Base-by-base conservation (phyloP, 306 rosid species). In the Citrullus colocynthis region DNA sequence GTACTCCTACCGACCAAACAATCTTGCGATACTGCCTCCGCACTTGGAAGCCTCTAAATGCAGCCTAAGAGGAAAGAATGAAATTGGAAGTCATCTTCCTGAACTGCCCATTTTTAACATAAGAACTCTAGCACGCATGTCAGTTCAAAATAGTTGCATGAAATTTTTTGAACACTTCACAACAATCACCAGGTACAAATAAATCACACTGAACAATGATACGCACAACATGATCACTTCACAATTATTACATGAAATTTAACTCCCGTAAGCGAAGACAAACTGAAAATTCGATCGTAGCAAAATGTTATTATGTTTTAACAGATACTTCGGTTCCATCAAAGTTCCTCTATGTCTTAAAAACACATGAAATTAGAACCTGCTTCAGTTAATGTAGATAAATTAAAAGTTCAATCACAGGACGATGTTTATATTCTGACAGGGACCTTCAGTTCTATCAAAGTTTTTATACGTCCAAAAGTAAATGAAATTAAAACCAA, bases 1-100 rank as follows among this genome's bases (percentile, higher is more conserved):
- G 87, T 81, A 96, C 89, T 61, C 98, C 85, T 6, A 96, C 99
- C 3, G 93, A 90, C 98, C 99, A 96, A 17, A 96, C 73, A 75
- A 96, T 88, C 88, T 91, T 91, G n/a, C 79, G 44, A 77, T 96
- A 96, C 54, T 92, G 91, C 90, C 76, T 91, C 81, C 97, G 89
- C 81, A 77, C 81, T 83, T 92, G 91, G 82, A 81, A 92, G 78
- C 89, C 92, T 78, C 98, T 82, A 78, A 92, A 96, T 81, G 88
- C 96, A 80, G 98, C 91, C 99, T 96, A 82, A 32, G 66, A 65
- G 48, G 56, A 65, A 39, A 66, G 89, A 87, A 82, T 73, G 41
- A 44, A 67, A 83, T 78, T 81, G 49, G 57, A 57, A 65, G 79
- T 87, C 81, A 85, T 77, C 16, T 66, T 79, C 74, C 56, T 44